These are phyloP conservation scores for Beverwykella pulmonaria DNA, from an alignment of 495 filamentous ascomycete species.

Conservation along the genomic window DNA sequence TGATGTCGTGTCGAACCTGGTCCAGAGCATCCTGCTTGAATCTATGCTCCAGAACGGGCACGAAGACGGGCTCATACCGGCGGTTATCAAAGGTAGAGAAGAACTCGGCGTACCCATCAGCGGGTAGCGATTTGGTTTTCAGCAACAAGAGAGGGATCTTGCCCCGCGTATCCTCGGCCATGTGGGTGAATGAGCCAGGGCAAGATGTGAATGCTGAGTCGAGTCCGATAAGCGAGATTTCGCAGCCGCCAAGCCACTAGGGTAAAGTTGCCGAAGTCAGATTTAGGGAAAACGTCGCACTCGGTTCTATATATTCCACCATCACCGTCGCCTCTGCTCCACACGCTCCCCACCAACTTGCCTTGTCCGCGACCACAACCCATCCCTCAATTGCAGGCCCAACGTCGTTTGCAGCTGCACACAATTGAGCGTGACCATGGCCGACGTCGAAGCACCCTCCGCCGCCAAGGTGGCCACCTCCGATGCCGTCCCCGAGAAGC, in stretches of 20 bases:
- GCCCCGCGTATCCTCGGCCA: slow-evolving; percentile 8
- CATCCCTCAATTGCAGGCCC: not conserved
- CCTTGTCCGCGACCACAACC: not conserved
- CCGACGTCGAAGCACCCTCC: slow-evolving; percentile 41
- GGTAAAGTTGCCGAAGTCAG: not conserved
- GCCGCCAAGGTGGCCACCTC: slow-evolving; percentile 36
- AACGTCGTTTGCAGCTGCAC: no score
- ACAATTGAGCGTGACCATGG: slow-evolving; percentile 34
- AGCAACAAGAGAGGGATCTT: slow-evolving; percentile 71
- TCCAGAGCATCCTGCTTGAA: slow-evolving; percentile 55
- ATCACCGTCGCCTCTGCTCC: not conserved
- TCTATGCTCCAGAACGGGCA: slow-evolving; percentile 81
- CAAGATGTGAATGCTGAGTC: not conserved
- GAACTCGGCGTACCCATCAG: slow-evolving; percentile 76
- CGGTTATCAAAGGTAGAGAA: slow-evolving; percentile 57
- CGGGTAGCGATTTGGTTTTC: slow-evolving; percentile 79
- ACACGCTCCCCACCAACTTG: not conserved
- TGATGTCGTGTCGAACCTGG: slow-evolving; percentile 50
- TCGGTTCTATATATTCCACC: not conserved
- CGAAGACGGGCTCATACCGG: slow-evolving; percentile 66
- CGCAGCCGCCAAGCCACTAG: not conserved
- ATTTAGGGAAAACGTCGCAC: not conserved
- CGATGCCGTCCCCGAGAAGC: slow-evolving; percentile 32
- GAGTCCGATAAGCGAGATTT: no score
- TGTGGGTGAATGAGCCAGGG: slow-evolving; percentile 3